Evolutionary conservation across 2,329 filamentous ascomycete genomes (phyloP), one percentile per base, ranked within the genome.

Genomic region (Aspergillus bombycis): DNA sequence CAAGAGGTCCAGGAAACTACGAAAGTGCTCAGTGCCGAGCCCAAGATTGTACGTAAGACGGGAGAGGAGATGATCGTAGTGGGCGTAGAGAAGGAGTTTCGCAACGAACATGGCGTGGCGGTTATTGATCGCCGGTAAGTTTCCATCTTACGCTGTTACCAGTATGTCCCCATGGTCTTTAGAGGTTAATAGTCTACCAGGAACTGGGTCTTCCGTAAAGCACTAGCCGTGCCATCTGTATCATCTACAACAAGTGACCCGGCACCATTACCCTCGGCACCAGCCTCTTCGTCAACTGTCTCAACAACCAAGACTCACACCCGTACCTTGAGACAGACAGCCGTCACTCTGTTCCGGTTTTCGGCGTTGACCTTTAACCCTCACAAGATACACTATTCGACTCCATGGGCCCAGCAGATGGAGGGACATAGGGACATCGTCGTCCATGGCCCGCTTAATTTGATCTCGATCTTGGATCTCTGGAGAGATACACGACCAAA

Each of bases 11-110:
- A 80, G 41, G 88, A 90, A 75, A 82, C 76, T 28, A 90, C 88
- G 2, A 81, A 74, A 59, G 77, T 90, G 12, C 58, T 88, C 3
- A 83, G 79, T 30, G 86, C 86, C 0, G 79, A 78, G 55, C 74
- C 84, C 0, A 90, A 90, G 74, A 80, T 77, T 64, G 85, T 86
- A 30, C 78, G 78, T 12, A 81, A 81, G 34, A 84, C 81, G 0
- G 87, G 82, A 0, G 82, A 84, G 36, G 85, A 86, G 65, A 90
- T 90, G 88, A 80, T 90, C 0, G 81, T 90, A 1, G 88, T 90
- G 0, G 82, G 87, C 1, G 85, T 91, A 0, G 83, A 88, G 74
- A 90, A 90, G 76, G 81, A 83, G 63, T 85, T 88, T 61, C 79
- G 81, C 70, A 84, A 83, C 43, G 79, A 81, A 7, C 68, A 79